Conservation (phyloP, 1,139 yeast genomes). For the Diutina neorugosa region DNA sequence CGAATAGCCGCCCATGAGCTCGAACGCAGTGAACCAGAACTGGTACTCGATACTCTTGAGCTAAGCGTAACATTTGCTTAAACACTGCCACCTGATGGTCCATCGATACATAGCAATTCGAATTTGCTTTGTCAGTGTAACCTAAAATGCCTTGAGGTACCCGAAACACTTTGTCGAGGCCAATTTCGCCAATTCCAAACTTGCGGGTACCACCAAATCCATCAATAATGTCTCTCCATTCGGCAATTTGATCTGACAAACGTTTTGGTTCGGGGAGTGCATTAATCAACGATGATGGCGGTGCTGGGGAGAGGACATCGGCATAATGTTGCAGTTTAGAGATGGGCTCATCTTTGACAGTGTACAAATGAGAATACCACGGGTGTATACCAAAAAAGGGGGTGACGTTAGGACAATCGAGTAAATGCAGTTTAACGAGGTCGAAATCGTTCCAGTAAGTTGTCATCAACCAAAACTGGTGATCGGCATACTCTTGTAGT, state of each 20-base stretch:
- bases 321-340: constrained; percentile 41
- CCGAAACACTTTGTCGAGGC: constrained; percentile 68
- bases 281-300: constrained; percentile 28
- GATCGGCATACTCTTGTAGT: background rate
- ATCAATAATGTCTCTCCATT: constrained; percentile 10
- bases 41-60: constrained; percentile 33
- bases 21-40: constrained; percentile 81
- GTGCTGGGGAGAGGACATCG: constrained; percentile 32
- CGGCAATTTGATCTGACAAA: constrained; percentile 24
- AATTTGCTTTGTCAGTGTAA: constrained; percentile 12
- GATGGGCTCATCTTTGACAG: constrained; percentile 10
- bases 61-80: constrained; percentile 38
- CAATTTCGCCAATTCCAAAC: constrained; percentile 72
- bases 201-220: constrained; percentile 10
- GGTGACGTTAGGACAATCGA: constrained; percentile 15
- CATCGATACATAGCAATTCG: constrained; percentile 40
- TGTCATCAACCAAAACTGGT: background rate
- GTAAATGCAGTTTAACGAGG: background rate
- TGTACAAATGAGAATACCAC: constrained; percentile 68
- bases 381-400: constrained; percentile 86
- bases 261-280: constrained; percentile 51
- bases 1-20: constrained; percentile 51
- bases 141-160: constrained; percentile 33
- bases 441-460: constrained; percentile 1
- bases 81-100: constrained; percentile 55